These are phyloP conservation scores for Neurospora terricola DNA, from an alignment of 495 filamentous ascomycete species.

Conservation along the genomic window DNA sequence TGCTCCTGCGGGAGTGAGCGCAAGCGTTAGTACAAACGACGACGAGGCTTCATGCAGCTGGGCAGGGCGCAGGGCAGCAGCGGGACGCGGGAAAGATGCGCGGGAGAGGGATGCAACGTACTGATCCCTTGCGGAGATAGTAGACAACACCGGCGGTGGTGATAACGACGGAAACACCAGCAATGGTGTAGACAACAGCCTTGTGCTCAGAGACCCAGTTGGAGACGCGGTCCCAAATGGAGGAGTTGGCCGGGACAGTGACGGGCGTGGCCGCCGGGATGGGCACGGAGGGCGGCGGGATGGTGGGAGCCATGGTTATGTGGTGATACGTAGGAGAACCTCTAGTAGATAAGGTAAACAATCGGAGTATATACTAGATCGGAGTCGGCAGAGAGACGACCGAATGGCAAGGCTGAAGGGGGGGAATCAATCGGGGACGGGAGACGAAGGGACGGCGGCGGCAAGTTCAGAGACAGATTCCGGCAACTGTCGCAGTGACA, in stretches of 20 bases:
- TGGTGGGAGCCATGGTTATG: slow-evolving; percentile 30
- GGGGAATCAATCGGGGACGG: background rate
- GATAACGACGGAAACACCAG: slow-evolving; percentile 83
- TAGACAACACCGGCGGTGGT: slow-evolving; percentile 85
- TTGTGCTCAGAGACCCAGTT: slow-evolving; percentile 94
- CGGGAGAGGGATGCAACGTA: slow-evolving; percentile 14
- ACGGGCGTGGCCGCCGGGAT: slow-evolving; percentile 27
- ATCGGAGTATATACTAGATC: slow-evolving; percentile 1
- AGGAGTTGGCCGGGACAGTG: slow-evolving; percentile 41
- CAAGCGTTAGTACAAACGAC: background rate
- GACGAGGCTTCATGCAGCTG: background rate
- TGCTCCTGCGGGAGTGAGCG: slow-evolving; percentile 8
- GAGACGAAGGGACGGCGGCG: background rate
- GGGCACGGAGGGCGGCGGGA: slow-evolving; percentile 30
- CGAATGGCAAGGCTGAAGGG: slow-evolving; percentile 1
- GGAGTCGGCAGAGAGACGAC: slow-evolving; percentile 8
- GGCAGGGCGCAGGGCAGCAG: background rate
- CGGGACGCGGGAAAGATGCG: background rate
- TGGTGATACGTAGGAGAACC: background rate
- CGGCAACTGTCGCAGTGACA: background rate
- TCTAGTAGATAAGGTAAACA: background rate
- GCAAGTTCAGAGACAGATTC: background rate
- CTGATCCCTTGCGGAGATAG: slow-evolving; percentile 54
- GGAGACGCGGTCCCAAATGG: slow-evolving; percentile 79
- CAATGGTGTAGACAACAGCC: slow-evolving; percentile 88